Conservation (phyloP, 202 grass and related monocot genomes). For the Eragrostis tef region DNA sequence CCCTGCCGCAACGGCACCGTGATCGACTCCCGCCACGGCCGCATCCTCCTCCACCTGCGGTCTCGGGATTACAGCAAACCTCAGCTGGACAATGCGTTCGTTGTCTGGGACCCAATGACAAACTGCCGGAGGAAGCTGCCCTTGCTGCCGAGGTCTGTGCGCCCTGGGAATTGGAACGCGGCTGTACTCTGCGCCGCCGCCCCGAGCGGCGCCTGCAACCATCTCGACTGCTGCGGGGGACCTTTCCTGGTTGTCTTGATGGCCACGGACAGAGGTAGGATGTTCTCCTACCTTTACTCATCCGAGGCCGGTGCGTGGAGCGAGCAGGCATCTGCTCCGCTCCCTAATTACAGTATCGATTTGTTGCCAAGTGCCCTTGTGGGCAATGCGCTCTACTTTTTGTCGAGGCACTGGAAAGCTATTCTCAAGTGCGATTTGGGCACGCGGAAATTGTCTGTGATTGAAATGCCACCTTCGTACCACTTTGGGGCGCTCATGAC, state of each 20-base stretch:
- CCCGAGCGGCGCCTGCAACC: background rate
- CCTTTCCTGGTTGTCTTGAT: background rate
- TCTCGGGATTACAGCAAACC: no score
- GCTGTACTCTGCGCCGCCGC: background rate
- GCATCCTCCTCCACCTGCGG: no score
- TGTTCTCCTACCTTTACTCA: constrained; percentile 9
- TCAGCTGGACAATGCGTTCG: no score
- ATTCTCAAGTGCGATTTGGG: background rate
- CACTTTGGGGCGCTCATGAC: no score
- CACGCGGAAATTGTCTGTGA: background rate
- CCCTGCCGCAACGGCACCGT: background rate
- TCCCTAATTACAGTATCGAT: background rate
- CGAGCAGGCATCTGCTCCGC: background rate
- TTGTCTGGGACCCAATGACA: no score
- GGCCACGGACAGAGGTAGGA: background rate
- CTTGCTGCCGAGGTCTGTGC: no score
- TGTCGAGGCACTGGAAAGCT: background rate
- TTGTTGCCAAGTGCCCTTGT: background rate
- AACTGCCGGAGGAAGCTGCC: no score
- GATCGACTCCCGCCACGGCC: background rate
- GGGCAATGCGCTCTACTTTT: constrained; percentile 1
- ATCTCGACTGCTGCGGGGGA: background rate
- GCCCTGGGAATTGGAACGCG: no score
- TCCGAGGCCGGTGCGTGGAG: background rate
- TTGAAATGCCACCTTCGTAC: no score